phyloP scores from a whole-genome alignment of 2,329 filamentous ascomycete genomes.

The Fusarium sp. region DNA sequence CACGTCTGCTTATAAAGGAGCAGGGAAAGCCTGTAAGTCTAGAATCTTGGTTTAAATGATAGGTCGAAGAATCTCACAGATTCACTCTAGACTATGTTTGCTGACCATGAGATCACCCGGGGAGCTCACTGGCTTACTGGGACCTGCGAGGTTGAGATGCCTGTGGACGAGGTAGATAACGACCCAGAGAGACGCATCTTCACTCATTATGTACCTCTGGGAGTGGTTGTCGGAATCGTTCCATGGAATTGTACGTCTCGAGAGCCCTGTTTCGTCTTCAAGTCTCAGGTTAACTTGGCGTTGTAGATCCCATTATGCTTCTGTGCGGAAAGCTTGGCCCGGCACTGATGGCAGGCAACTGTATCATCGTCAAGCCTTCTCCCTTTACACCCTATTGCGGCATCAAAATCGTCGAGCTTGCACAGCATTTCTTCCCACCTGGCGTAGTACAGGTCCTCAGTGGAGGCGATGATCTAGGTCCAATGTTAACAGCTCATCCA shows the following conservation, averaged over 20 bases:
- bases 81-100: neutral
- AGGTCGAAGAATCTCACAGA: rapidly evolving
- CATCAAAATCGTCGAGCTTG: conserved; percentile 70
- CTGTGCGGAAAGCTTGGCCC: conserved; percentile 3
- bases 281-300: neutral
- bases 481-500: conserved; percentile 66
- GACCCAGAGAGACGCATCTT: neutral
- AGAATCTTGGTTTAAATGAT: rapidly evolving
- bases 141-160: neutral
- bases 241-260: neutral
- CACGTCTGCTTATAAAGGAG: neutral
- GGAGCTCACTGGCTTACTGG: neutral
- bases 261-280: neutral
- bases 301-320: conserved; percentile 8
- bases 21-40: conserved; percentile 2
- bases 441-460: conserved; percentile 71
- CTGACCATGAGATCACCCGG: neutral
- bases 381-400: conserved; percentile 67
- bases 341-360: conserved; percentile 63
- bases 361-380: conserved; percentile 67
- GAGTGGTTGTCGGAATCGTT: neutral
- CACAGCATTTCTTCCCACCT: conserved; percentile 65
- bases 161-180: neutral
- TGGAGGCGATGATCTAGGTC: conserved; percentile 70
- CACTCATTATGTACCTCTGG: conserved; percentile 5